These are phyloP conservation scores for Hyparrhenia diplandra DNA, from an alignment of 176 grass and related monocot genomes.

Conservation along the genomic window DNA sequence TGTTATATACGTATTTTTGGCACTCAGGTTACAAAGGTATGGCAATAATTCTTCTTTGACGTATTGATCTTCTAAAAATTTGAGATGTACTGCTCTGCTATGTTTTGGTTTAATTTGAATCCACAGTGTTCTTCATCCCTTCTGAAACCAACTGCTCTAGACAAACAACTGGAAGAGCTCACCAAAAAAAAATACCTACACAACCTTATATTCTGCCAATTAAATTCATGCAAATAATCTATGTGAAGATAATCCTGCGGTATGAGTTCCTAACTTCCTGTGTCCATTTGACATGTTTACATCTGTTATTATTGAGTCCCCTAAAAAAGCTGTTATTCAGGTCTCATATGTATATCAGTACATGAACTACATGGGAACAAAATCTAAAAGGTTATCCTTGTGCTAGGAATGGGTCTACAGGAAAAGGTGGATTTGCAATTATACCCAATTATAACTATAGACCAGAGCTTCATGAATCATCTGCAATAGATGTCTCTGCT, in stretches of 20 bases:
- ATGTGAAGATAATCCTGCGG: neutral
- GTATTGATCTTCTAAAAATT: neutral
- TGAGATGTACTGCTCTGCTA: neutral
- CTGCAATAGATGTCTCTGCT: neutral
- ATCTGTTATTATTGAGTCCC: neutral
- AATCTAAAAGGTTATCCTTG: neutral
- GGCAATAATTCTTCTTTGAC: neutral
- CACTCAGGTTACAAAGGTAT: neutral
- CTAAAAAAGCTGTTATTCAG: neutral
- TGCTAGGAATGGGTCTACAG: neutral
- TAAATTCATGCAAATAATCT: constrained; percentile 1
- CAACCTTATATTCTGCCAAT: neutral
- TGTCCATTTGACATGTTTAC: constrained; percentile 11
- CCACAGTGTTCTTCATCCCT: neutral
- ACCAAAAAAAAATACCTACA: neutral
- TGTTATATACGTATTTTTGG: neutral
- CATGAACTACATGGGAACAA: neutral
- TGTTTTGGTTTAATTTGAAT: neutral
- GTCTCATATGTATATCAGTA: constrained; percentile 15
- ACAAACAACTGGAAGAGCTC: neutral
- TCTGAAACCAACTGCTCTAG: neutral
- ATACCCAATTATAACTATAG: neutral
- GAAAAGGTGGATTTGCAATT: neutral
- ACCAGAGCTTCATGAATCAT: neutral
- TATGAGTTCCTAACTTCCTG: neutral